Conservation (phyloP, 306 rosid species). For the Lagenaria siceraria region DNA sequence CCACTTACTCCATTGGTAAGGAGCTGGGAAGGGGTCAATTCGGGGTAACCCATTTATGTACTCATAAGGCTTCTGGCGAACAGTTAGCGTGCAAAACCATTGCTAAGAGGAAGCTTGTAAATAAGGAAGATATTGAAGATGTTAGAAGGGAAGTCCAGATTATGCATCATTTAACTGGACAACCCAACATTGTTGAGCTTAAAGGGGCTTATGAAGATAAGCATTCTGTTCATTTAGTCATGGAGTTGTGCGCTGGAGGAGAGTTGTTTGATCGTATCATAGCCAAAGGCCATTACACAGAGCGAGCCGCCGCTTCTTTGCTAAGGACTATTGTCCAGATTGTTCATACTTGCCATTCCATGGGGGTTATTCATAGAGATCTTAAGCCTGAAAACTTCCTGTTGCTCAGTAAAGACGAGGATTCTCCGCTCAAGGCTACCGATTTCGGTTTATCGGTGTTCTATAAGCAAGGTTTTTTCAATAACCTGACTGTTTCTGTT, state of each 20-base stretch:
- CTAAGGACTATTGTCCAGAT: constrained; percentile 75
- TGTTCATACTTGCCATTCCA: constrained; percentile 84
- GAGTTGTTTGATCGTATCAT: constrained; percentile 90
- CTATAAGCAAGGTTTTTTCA: constrained; percentile 80
- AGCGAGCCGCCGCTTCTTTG: constrained; percentile 81
- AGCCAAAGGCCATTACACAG: constrained; percentile 90
- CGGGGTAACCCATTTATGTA: constrained; percentile 77
- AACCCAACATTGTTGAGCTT: constrained; percentile 76
- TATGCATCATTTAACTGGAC: constrained; percentile 88
- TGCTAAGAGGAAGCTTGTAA: constrained; percentile 75
- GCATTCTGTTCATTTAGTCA: constrained; percentile 77
- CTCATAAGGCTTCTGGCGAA: constrained; percentile 56
- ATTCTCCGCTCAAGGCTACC: constrained; percentile 85
- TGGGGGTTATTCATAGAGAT: constrained; percentile 96
- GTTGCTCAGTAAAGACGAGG: constrained; percentile 57
- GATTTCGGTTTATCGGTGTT: constrained; percentile 93
- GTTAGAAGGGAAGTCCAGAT: constrained; percentile 91
- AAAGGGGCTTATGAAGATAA: constrained; percentile 84
- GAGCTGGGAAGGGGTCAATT: constrained; percentile 93
- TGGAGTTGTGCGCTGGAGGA: constrained; percentile 95
- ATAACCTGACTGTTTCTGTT: neutral
- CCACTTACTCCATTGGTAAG: constrained; percentile 53
- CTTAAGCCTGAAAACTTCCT: constrained; percentile 99
- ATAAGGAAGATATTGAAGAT: constrained; percentile 77
- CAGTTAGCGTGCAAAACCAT: constrained; percentile 86